Evolutionary conservation across 202 grass and related monocot genomes (phyloP).

Genomic region (Hordeum pubiflorum): DNA sequence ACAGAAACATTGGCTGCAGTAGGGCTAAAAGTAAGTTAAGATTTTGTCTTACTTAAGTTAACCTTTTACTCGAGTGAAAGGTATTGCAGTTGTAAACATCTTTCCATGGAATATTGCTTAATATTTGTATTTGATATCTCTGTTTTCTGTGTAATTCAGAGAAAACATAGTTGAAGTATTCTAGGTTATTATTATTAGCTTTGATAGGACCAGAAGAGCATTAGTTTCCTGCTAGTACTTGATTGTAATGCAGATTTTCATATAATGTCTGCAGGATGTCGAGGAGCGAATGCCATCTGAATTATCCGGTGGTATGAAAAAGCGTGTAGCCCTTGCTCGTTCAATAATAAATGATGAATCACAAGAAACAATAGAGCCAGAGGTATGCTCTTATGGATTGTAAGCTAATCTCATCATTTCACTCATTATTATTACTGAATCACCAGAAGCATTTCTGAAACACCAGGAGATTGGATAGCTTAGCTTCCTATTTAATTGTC

Average conservation of each 20-base stretch:
- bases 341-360: slow-evolving; percentile 94
- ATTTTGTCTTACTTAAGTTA: slow-evolving; percentile 4
- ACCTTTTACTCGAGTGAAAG: not conserved
- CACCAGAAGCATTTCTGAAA: not conserved
- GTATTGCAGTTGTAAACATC: not conserved
- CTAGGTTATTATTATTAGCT: not conserved
- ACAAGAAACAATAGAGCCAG: slow-evolving; percentile 78
- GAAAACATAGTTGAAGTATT: not conserved
- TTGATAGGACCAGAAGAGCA: not conserved
- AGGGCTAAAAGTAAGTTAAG: slow-evolving; percentile 75
- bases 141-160: not conserved
- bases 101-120: not conserved
- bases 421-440: not conserved
- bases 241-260: slow-evolving; percentile 5
- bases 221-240: slow-evolving; percentile 1
- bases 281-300: slow-evolving; percentile 89
- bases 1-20: slow-evolving; percentile 81
- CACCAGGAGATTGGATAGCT: not conserved
- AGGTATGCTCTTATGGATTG: slow-evolving; percentile 46
- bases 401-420: slow-evolving; percentile 10
- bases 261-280: slow-evolving; percentile 50
- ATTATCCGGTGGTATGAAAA: slow-evolving; percentile 98
- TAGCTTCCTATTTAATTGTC: not conserved
- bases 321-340: slow-evolving; percentile 93
- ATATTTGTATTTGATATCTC: not conserved